Evolutionary conservation across 331 rosid genomes (phyloP).

Genomic region (Quercus tomentella): DNA sequence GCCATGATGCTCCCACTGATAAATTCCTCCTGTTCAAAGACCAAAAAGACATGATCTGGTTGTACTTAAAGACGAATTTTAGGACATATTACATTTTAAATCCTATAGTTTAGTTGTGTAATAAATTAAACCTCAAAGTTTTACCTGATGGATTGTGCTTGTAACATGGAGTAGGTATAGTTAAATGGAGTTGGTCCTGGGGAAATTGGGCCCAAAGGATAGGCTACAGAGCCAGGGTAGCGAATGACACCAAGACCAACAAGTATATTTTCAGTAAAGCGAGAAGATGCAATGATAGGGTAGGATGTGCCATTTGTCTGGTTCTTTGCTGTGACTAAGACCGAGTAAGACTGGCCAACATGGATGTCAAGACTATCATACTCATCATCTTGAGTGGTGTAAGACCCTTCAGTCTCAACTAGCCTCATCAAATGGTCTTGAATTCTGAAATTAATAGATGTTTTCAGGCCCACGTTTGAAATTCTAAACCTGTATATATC

Average conservation of each 20-base stretch:
- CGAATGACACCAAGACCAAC: conserved; percentile 19
- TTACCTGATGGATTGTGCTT: neutral
- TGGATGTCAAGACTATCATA: conserved; percentile 29
- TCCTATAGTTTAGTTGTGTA: too few relatives aligned
- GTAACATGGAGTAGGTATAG: neutral
- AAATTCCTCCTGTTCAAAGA: neutral
- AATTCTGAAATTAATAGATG: conserved; percentile 26
- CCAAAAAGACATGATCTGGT: too few relatives aligned
- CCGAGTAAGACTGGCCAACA: conserved; percentile 23
- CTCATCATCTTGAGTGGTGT: conserved; percentile 5
- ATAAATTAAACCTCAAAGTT: too few relatives aligned
- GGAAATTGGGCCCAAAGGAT: conserved; percentile 14
- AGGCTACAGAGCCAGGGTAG: conserved; percentile 1
- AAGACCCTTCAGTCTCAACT: conserved; percentile 28
- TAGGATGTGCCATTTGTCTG: neutral
- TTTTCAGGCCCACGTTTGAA: conserved; percentile 26
- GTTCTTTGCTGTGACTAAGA: conserved; percentile 20
- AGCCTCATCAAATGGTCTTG: conserved; percentile 20
- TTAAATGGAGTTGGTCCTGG: conserved; percentile 11
- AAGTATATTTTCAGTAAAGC: conserved; percentile 2
- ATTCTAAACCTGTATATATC: conserved; percentile 24
- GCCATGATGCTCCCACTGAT: neutral
- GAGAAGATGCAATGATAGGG: conserved; percentile 17
- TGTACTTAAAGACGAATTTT: too few relatives aligned
- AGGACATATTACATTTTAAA: too few relatives aligned